phyloP scores from a whole-genome alignment of 352 stramenopile species.

The Globisporangium viniferum region DNA sequence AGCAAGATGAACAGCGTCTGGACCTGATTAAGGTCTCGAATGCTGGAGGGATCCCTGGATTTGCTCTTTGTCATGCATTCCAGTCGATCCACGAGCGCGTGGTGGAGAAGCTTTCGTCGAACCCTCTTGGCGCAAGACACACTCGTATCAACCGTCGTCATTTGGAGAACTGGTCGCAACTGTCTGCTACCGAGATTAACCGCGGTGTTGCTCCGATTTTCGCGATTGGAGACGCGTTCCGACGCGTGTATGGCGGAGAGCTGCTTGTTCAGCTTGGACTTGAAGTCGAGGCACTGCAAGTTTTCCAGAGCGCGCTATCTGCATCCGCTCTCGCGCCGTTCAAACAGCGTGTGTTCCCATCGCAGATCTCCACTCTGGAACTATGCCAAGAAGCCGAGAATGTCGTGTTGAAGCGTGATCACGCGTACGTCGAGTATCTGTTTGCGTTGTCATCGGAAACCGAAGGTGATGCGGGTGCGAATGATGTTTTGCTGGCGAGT shows the following conservation, averaged over 20 bases:
- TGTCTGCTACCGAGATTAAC: constrained; percentile 62
- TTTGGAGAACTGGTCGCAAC: constrained; percentile 72
- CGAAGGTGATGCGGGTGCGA: neutral
- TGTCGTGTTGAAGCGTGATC: constrained; percentile 53
- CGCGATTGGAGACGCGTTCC: constrained; percentile 56
- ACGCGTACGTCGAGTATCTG: constrained; percentile 63
- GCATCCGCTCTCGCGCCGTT: constrained; percentile 18
- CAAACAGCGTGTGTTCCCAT: constrained; percentile 36
- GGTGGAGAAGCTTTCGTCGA: constrained; percentile 26
- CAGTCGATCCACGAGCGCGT: constrained; percentile 55
- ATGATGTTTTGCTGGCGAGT: constrained; percentile 31
- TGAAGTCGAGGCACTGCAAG: constrained; percentile 28
- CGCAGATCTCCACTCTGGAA: constrained; percentile 39
- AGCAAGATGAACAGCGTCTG: constrained; percentile 46
- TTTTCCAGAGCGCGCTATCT: constrained; percentile 38
- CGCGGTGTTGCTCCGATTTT: constrained; percentile 40
- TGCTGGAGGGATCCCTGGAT: constrained; percentile 57
- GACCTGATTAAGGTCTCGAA: constrained; percentile 68
- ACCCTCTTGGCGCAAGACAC: constrained; percentile 23
- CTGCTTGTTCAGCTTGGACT: constrained; percentile 42
- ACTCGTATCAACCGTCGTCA: constrained; percentile 64
- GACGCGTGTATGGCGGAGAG: constrained; percentile 58
- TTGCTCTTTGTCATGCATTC: constrained; percentile 64
- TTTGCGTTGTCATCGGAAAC: constrained; percentile 18
- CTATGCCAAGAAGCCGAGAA: constrained; percentile 58